A percentile compares a stretch with the other conserved stretches of the same genome.
These are phyloP conservation scores for Carex arenaria DNA, from an alignment of 202 grass and related monocot species.

Conservation along the genomic window DNA sequence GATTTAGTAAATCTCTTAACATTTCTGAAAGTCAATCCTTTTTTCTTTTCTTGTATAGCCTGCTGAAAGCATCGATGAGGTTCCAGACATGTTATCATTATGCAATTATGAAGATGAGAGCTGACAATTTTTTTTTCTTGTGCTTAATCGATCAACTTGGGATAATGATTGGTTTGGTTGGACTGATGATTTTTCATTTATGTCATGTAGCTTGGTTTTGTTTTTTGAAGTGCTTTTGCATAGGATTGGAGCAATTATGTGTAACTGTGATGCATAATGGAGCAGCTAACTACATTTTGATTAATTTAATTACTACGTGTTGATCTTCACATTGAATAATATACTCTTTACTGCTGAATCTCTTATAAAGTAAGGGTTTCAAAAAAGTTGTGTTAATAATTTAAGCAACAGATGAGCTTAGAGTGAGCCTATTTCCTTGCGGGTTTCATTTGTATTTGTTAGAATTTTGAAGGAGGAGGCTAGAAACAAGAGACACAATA, in stretches of 20 bases:
- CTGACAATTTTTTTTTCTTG: constrained; percentile 2
- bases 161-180: neutral
- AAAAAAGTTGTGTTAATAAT: neutral
- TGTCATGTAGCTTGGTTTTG: neutral
- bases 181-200: neutral
- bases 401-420: neutral
- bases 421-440: neutral
- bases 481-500: too few species aligned
- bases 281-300: constrained; percentile 3
- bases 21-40: neutral
- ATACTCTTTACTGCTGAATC: neutral
- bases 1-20: neutral
- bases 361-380: neutral
- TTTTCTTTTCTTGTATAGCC: constrained; percentile 35
- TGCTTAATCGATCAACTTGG: neutral
- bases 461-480: too few species aligned
- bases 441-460: neutral
- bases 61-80: constrained; percentile 67
- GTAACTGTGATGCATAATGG: neutral
- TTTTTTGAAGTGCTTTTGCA: neutral
- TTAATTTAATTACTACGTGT: neutral
- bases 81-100: constrained; percentile 59
- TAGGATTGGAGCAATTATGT: constrained; percentile 1
- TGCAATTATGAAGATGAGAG: constrained; percentile 17
- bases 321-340: neutral